A percentile compares a stretch with the other conserved stretches of the same genome.
These are phyloP conservation scores for Lentinula sp. DNA, from an alignment of 768 basidiomycete genomes.

Conservation along the genomic window DNA sequence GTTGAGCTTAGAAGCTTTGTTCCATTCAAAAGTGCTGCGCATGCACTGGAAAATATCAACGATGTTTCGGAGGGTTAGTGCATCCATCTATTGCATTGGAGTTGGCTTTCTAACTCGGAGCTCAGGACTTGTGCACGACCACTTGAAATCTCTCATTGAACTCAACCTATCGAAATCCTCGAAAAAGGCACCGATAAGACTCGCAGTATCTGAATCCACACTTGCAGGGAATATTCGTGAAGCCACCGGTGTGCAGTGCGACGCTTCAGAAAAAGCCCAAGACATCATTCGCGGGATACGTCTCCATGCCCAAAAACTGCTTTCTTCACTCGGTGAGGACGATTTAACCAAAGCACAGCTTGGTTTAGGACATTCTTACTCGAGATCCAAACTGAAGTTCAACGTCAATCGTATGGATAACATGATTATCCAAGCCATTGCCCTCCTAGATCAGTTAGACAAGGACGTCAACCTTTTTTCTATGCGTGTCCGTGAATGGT, in stretches of 20 bases:
- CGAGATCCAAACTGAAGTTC: constrained; percentile 96
- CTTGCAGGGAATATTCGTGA: constrained; percentile 77
- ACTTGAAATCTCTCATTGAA: constrained; percentile 78
- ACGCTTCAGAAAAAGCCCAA: constrained; percentile 72
- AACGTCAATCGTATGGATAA: constrained; percentile 95
- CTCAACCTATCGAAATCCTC: constrained; percentile 75
- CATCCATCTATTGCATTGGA: neutral
- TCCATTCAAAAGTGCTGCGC: constrained; percentile 90
- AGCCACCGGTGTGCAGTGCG: constrained; percentile 67
- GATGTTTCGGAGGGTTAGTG: constrained; percentile 89
- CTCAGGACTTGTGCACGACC: constrained; percentile 79
- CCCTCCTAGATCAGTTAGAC: constrained; percentile 96
- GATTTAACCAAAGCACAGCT: constrained; percentile 93
- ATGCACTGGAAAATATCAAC: constrained; percentile 93
- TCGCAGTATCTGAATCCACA: constrained; percentile 73
- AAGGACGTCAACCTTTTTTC: constrained; percentile 99
- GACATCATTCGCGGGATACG: constrained; percentile 92
- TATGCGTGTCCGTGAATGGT: constrained; percentile 98
- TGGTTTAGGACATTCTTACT: constrained; percentile 96
- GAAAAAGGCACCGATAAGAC: constrained; percentile 60
- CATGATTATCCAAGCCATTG: constrained; percentile 99
- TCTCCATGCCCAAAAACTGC: constrained; percentile 82
- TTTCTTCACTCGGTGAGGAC: constrained; percentile 81
- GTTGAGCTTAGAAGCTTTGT: constrained; percentile 85
- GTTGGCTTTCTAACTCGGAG: neutral